A percentile compares a stretch with the other conserved stretches of the same genome.
Evolutionary conservation across 805 yeast species (phyloP).

Genomic region (Nakazawaea ernobii): DNA sequence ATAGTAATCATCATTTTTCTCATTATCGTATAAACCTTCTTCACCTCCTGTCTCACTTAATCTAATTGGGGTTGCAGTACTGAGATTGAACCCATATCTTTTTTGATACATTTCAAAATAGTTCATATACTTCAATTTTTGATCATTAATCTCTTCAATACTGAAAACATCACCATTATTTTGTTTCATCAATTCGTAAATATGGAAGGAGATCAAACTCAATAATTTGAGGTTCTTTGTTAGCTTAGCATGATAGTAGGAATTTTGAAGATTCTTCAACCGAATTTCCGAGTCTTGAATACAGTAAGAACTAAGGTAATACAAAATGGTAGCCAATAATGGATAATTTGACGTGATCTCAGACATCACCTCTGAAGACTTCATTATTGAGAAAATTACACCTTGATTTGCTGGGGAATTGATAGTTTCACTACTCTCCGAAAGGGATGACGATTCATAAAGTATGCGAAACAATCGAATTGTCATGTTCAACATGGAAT

Average conservation of each 20-base stretch:
- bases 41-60: background rate
- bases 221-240: slow-evolving; percentile 1
- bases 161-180: background rate
- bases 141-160: slow-evolving; percentile 7
- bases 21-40: slow-evolving; percentile 6
- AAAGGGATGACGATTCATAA: slow-evolving; percentile 2
- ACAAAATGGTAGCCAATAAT: background rate
- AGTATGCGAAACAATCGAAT: slow-evolving; percentile 1
- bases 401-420: background rate
- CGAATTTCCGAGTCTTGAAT: background rate
- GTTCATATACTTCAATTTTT: slow-evolving; percentile 3
- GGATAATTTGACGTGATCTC: background rate
- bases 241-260: slow-evolving; percentile 4
- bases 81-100: background rate
- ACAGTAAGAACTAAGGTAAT: slow-evolving; percentile 6
- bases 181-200: background rate
- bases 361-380: background rate
- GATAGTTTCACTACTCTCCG: slow-evolving; percentile 1
- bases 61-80: background rate
- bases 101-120: background rate
- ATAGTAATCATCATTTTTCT: slow-evolving; percentile 8
- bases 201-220: background rate
- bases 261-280: slow-evolving; percentile 5
- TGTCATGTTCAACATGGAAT: slow-evolving; percentile 3
- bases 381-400: slow-evolving; percentile 1